Evolutionary conservation across 352 stramenopile genomes (phyloP).

Genomic region (Elongisporangium anandrum): DNA sequence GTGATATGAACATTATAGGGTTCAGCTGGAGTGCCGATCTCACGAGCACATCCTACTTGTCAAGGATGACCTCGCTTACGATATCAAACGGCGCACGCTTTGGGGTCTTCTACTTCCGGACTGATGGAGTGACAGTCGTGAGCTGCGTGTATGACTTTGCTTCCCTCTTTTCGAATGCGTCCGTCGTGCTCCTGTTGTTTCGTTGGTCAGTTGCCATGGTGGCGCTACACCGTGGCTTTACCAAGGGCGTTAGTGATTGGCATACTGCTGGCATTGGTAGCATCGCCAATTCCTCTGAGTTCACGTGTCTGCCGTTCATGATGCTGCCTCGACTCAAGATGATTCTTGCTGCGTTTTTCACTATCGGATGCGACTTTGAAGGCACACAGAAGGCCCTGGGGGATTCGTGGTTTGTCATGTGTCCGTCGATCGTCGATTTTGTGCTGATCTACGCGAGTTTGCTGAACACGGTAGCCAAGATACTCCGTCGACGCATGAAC

Average conservation of each 20-base stretch:
- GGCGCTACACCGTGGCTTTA: not conserved
- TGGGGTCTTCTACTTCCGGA: constrained; percentile 18
- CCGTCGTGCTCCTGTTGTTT: not conserved
- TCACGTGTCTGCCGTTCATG: constrained; percentile 15
- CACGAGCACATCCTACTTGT: not conserved
- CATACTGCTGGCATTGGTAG: constrained; percentile 10
- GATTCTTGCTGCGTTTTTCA: constrained; percentile 12
- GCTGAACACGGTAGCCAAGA: constrained; percentile 11
- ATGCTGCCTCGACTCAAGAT: constrained; percentile 13
- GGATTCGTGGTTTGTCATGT: constrained; percentile 30
- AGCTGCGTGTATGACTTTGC: constrained; percentile 2
- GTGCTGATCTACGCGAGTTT: constrained; percentile 21
- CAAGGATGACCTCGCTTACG: constrained; percentile 1
- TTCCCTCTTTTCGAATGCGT: constrained; percentile 5
- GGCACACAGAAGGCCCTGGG: constrained; percentile 11
- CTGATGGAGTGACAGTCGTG: not conserved
- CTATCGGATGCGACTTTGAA: constrained; percentile 18
- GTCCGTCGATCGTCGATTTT: constrained; percentile 21
- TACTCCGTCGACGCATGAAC: constrained; percentile 11
- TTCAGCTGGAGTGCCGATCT: not conserved
- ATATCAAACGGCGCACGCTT: constrained; percentile 1
- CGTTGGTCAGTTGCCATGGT: constrained; percentile 5
- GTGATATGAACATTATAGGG: not conserved
- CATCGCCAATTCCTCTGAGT: constrained; percentile 12
- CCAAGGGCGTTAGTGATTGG: not conserved